These are phyloP conservation scores for Henckelia pumila DNA, from an alignment of 257 asterid genomes.

Conservation along the genomic window DNA sequence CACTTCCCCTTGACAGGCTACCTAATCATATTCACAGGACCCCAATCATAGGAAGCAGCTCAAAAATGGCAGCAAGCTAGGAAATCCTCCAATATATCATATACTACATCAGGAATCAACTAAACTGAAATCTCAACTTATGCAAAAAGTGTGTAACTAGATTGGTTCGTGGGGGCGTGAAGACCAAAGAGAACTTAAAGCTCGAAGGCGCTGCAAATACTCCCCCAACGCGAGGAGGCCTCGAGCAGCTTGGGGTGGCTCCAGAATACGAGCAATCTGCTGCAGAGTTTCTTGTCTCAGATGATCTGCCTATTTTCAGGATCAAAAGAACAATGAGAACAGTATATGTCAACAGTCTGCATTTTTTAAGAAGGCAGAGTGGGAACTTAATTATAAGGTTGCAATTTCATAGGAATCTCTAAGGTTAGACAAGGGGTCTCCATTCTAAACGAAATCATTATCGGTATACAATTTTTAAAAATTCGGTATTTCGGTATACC, in stretches of 20 bases:
- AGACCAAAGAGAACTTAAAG: constrained; percentile 44
- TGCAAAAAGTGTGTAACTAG: constrained; percentile 25
- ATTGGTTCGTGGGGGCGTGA: constrained; percentile 33
- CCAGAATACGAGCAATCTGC: constrained; percentile 44
- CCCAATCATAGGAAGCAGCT: constrained; percentile 40
- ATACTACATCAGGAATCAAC: constrained; percentile 23
- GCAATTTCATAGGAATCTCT: neutral
- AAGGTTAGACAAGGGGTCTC: neutral
- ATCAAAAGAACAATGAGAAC: constrained; percentile 29
- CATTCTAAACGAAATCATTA: no score
- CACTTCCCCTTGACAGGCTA: constrained; percentile 42
- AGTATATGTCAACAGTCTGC: no score
- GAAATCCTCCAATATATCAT: constrained; percentile 23
- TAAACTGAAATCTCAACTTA: constrained; percentile 19
- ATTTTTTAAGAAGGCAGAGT: no score
- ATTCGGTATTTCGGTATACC: no score
- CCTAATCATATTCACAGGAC: constrained; percentile 48
- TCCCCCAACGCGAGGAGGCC: constrained; percentile 56
- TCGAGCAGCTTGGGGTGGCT: constrained; percentile 42
- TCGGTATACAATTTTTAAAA: no score
- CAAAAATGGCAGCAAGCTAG: constrained; percentile 40
- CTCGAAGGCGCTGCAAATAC: constrained; percentile 49
- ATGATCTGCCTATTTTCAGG: constrained; percentile 47
- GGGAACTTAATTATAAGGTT: no score
- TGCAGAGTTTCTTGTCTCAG: constrained; percentile 50